phyloP scores from a whole-genome alignment of 345 rosid species.

The Leavenworthia alabamica region DNA sequence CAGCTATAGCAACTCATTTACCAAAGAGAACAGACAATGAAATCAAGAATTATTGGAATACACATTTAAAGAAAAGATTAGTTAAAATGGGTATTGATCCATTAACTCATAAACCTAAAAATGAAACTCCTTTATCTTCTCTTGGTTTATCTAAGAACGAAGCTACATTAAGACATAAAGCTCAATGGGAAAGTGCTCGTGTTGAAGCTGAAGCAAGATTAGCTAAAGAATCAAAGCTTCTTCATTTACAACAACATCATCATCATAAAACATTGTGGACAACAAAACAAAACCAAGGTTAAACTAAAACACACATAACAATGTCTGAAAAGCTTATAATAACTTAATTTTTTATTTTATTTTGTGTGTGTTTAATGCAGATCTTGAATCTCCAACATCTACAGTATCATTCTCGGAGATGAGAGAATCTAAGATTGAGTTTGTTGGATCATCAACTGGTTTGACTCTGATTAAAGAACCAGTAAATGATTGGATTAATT shows the following conservation, averaged over 20 bases:
- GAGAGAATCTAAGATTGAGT: constrained; percentile 41
- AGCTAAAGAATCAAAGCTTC: constrained; percentile 73
- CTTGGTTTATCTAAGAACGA: constrained; percentile 57
- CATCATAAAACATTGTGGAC: constrained; percentile 8
- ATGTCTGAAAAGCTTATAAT: not conserved
- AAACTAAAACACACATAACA: not conserved
- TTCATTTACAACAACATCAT: constrained; percentile 38
- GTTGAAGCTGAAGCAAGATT: constrained; percentile 87
- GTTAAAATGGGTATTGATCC: constrained; percentile 81
- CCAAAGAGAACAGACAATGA: constrained; percentile 77
- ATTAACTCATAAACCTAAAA: constrained; percentile 68
- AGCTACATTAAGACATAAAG: constrained; percentile 78
- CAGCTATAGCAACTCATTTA: constrained; percentile 72
- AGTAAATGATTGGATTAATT: constrained; percentile 59
- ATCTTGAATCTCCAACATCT: constrained; percentile 75
- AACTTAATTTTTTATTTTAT: not conserved
- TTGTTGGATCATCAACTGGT: constrained; percentile 45
- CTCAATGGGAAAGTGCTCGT: constrained; percentile 96
- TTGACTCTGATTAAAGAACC: no score
- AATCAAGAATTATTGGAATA: constrained; percentile 78
- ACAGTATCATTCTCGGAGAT: constrained; percentile 69
- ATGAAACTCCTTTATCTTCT: constrained; percentile 42
- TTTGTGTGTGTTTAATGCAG: constrained; percentile 23
- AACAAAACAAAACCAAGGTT: constrained; percentile 23
- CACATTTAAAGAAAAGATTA: constrained; percentile 60